Evolutionary conservation across 176 grass and related monocot species (phyloP), one percentile per base, ranked within the genome.

Genomic region (Eragrostis curvula): DNA sequence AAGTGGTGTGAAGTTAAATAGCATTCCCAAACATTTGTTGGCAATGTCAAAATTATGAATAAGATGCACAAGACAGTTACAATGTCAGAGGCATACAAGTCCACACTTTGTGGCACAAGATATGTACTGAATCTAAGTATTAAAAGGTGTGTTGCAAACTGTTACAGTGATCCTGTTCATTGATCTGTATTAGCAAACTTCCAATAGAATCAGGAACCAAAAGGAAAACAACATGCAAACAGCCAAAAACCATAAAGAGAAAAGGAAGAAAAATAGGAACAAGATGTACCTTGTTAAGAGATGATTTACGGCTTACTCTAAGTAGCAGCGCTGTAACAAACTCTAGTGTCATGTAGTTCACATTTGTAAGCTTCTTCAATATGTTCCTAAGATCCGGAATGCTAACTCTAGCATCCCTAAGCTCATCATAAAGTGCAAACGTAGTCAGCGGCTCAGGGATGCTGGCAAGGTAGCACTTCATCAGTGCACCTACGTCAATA

Each of bases 361-460:
- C 96, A 87, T 90, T 95, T 83, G 96, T 93, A 79, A 99, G 96
- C 66, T 93, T 99, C 84, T 96, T 95, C 90, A 99, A 83, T 90
- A 95, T 93, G 64, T 90, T 91, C 89, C 87, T 99, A 52, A 99
- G 80, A 81, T 99, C 96, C 80, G 80, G 75, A 75, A 99, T 91
- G 85, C 85, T 90, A 74, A 90, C 90, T 29, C 93, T 93, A 1
- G 89, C 96, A 81, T 93, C 83, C 88, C 82, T 93, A 84, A 99
- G 86, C 79, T 96, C 93, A 67, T 87, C 86, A 85, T 95, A 96
- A 56, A 98, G 74, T 29, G 66, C 66, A 91, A 92, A 97, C 80
- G 96, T 96, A 46, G 85, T 93, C 41, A 96, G 84, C 0, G 96
- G 91, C 66, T 99, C 96, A 66, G 96, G 93, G 28, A 99, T 90